Percentiles rank a stretch among this genome's conserved stretches.
These are phyloP conservation scores for Metschnikowia lachancei DNA, from an alignment of 805 yeast genomes.

Conservation along the genomic window DNA sequence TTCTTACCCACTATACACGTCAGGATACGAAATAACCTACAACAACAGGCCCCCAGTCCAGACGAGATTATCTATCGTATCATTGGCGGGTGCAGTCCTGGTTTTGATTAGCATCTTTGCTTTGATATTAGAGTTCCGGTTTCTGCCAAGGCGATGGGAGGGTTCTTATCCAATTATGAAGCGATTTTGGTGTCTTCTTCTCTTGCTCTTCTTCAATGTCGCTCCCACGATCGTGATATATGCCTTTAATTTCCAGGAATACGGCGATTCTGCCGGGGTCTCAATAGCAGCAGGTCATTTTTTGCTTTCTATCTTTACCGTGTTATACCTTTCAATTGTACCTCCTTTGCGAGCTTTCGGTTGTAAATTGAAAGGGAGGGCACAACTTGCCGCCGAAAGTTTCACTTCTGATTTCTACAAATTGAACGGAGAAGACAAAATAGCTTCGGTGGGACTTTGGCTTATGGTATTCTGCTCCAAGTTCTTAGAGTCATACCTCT, in stretches of 20 bases:
- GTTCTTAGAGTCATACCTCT: slow-evolving; percentile 85
- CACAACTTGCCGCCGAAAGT: slow-evolving; percentile 29
- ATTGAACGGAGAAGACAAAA: slow-evolving; percentile 50
- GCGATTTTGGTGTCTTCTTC: slow-evolving; percentile 43
- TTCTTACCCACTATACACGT: slow-evolving; percentile 65
- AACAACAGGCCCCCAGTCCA: slow-evolving; percentile 63
- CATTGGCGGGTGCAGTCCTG: slow-evolving; percentile 67
- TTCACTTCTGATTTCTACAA: slow-evolving; percentile 61
- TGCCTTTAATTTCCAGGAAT: slow-evolving; percentile 30
- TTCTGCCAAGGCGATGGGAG: slow-evolving; percentile 71
- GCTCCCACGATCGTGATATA: slow-evolving; percentile 52
- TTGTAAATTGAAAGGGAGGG: slow-evolving; percentile 31
- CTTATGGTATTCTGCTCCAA: slow-evolving; percentile 63
- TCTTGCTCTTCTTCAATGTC: slow-evolving; percentile 44
- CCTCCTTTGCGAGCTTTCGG: slow-evolving; percentile 59
- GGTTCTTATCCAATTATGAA: slow-evolving; percentile 61
- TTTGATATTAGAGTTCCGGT: slow-evolving; percentile 52
- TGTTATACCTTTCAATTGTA: slow-evolving; percentile 55
- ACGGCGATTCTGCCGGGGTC: slow-evolving; percentile 29
- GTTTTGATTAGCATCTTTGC: slow-evolving; percentile 53
- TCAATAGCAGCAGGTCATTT: slow-evolving; percentile 55
- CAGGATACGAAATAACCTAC: slow-evolving; percentile 47
- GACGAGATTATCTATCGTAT: slow-evolving; percentile 53
- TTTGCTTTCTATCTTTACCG: slow-evolving; percentile 50
- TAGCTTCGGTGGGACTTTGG: slow-evolving; percentile 72